Base-by-base conservation (phyloP, 306 rosid genomes). In the Ochetophila trinervis region DNA sequence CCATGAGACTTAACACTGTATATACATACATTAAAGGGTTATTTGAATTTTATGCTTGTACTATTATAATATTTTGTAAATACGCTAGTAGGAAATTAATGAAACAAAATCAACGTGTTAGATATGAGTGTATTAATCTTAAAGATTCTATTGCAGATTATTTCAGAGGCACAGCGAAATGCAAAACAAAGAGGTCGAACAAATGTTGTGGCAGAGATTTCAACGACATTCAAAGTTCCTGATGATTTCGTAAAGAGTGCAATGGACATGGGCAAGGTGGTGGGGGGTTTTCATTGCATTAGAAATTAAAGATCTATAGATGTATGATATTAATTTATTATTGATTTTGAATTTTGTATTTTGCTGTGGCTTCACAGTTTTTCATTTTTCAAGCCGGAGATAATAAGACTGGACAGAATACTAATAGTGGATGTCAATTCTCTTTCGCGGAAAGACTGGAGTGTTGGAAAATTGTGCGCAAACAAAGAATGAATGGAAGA, bases 391-490 rank as follows among this genome's bases (percentile, higher is more conserved):
- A 11, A 37, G 17, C 4, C 20, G 12, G 27, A 8, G 32, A 58
- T 2, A 52, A 22, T 3, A 4, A 24, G 8, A 30, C 9, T 6
- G 5, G 7, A 4, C 8, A 16, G 4, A 7, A 11, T 34, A 16
- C n/a, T 14, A 63, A 10, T 8, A 40, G 21, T 14, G 22, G 20
- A 20, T 32, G 2, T 16, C 50, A 32, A 13, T 72, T 45, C 22
- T 49, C 49, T 19, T 50, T 66, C 27, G 8, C 16, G 3, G 56
- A 66, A 22, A 65, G 78, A 45, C 62, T 66, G 0, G 15, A 5
- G 3, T 62, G 67, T 20, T 73, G 78, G 78, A 66, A 13, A 16
- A 27, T 73, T 30, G 12, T 3, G 2, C 49, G 54, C 2, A 58
- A 57, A 52, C 36, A 36, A 36, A 53, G 78, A 45, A 2, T 8